phyloP scores from a whole-genome alignment of 1,284 basidiomycete genomes.

The Athelia psychrophila region DNA sequence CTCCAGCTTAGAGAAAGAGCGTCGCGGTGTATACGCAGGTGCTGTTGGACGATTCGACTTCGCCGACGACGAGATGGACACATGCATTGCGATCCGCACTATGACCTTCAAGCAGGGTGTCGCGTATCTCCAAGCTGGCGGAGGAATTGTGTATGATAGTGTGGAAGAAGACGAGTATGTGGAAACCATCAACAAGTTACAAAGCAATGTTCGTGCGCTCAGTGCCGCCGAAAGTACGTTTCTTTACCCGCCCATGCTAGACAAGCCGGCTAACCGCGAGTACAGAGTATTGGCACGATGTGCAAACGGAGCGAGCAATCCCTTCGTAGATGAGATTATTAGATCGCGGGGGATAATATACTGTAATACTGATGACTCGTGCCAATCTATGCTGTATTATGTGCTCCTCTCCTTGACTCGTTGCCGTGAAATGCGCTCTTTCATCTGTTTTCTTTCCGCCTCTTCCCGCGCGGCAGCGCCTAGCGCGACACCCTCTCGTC shows the following conservation, averaged over 20 bases:
- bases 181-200: constrained; percentile 95
- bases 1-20: constrained; percentile 84
- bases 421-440: neutral
- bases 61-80: constrained; percentile 93
- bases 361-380: constrained; percentile 20
- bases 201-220: constrained; percentile 84
- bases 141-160: constrained; percentile 97
- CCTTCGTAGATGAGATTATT: constrained; percentile 22
- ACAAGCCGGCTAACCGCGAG: constrained; percentile 10
- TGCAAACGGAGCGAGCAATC: constrained; percentile 47
- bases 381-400: neutral
- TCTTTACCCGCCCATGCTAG: constrained; percentile 3
- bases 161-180: constrained; percentile 96
- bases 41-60: constrained; percentile 98
- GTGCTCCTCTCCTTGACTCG: neutral
- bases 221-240: constrained; percentile 89
- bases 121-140: constrained; percentile 94
- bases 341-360: constrained; percentile 18
- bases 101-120: constrained; percentile 96
- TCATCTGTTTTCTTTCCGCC: neutral
- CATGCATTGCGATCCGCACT: constrained; percentile 97
- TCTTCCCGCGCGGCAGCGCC: constrained; percentile 7
- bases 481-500: constrained; percentile 71
- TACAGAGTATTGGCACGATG: constrained; percentile 64
- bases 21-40: constrained; percentile 94